Conservation (phyloP, 352 stramenopile species). For the Albugo laibachii region DNA sequence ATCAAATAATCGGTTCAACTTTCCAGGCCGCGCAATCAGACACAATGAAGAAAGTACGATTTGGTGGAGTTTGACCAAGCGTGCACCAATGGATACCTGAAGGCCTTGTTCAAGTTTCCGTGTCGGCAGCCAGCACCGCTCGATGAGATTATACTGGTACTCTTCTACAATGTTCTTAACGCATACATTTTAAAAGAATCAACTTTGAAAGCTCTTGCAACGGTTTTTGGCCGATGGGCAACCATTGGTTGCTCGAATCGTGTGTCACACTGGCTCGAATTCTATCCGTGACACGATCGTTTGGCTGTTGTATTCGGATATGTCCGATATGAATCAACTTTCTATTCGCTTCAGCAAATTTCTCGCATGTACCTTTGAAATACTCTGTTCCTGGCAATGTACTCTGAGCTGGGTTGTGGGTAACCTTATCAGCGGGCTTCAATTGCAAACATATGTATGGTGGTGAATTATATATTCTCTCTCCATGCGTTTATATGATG, state of each 20-base stretch:
- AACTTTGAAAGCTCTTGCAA: conserved; percentile 41
- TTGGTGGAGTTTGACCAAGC: conserved; percentile 28
- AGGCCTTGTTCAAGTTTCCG: conserved; percentile 70
- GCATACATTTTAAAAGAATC: conserved; percentile 56
- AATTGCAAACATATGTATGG: conserved; percentile 68
- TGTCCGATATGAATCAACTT: conserved; percentile 35
- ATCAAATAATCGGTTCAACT: conserved; percentile 18
- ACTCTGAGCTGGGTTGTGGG: conserved; percentile 69
- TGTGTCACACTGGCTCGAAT: conserved; percentile 64
- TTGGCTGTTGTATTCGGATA: conserved; percentile 71
- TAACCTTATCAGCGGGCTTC: conserved; percentile 69
- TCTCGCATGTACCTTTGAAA: conserved; percentile 56
- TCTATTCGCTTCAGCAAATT: conserved; percentile 47
- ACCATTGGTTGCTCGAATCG: conserved; percentile 50
- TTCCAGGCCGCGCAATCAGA: conserved; percentile 8
- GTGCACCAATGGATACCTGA: conserved; percentile 38
- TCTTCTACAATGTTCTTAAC: conserved; percentile 78
- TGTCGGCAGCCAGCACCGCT: conserved; percentile 34
- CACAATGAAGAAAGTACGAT: neutral
- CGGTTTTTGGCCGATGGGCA: conserved; percentile 44
- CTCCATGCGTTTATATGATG: conserved; percentile 73
- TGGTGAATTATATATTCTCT: conserved; percentile 79
- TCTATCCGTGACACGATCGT: conserved; percentile 69
- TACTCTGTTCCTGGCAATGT: conserved; percentile 59
- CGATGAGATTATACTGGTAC: conserved; percentile 55